Base-by-base conservation (phyloP, 2,329 filamentous ascomycete genomes). In the Aciculosporium take region DNA sequence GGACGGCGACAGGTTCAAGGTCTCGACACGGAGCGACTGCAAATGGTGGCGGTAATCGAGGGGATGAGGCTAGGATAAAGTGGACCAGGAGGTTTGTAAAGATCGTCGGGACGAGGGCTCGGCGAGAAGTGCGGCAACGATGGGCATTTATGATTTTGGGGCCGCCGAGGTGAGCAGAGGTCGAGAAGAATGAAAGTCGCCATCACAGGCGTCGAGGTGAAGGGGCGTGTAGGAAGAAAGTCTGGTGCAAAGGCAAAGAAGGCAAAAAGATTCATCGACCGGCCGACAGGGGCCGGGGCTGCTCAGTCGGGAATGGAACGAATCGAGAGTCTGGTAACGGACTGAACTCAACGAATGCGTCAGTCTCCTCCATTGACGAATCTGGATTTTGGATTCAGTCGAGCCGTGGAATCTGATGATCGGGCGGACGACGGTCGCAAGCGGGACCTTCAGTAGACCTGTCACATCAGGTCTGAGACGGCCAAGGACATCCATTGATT, bases 381-480 rank as follows among this genome's bases (percentile, higher is more conserved):
- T 43, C 43, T 45, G 50, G 38, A 36, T 36, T 32, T 44, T 45
- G 45, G 43, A 8, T 42, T 35, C 44, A 39, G 41, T 18, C 12
- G 12, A 9, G 33, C 39, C 31, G 42, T 39, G 42, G 31, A 36
- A 45, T 46, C 43, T 49, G 48, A 48, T 49, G 51, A 56, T 56
- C 27, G 49, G 46, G 50, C 51, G 49, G 46, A 47, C 45, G 46
- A 52, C 37, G 45, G 51, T 41, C 46, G 46, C 43, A 48, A 46
- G n/a, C 29, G 15, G 25, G 34, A n/a, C n/a, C 10, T 42, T 48
- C 49, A 53, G 51, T 43, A 58, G 57, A 60, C 57, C 49, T 60
- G 57, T 60, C 57, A 59, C 53, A 58, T 60, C 51, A 31, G 25
- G 13, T 53, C 50, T 56, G 50, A 57, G 50, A 56, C 55, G 49